Evolutionary conservation across 2,329 filamentous ascomycete species (phyloP).

Genomic region (Claviceps pazoutovae): DNA sequence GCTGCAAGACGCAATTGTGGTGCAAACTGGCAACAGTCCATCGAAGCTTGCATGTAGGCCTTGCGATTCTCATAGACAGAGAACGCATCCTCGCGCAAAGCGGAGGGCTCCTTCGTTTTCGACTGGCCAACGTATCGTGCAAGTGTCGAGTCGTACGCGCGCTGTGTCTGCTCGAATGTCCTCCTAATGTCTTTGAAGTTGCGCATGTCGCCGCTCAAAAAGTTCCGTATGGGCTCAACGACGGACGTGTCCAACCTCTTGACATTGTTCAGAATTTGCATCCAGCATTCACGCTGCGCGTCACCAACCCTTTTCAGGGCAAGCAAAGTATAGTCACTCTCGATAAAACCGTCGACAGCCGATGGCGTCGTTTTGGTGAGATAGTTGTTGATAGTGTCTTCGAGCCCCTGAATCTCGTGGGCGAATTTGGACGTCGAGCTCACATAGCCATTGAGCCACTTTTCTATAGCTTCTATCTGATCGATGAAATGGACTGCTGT

Average conservation of each 20-base stretch:
- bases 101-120: conserved; percentile 87
- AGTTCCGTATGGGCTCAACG: conserved; percentile 67
- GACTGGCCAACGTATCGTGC: conserved; percentile 71
- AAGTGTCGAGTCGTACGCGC: conserved; percentile 68
- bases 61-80: conserved; percentile 86
- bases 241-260: conserved; percentile 66
- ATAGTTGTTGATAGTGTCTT: conserved; percentile 66
- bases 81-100: conserved; percentile 88
- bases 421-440: conserved; percentile 40
- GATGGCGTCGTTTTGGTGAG: conserved; percentile 62
- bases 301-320: conserved; percentile 78
- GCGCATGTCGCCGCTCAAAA: conserved; percentile 65
- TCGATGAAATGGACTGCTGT: conserved; percentile 77
- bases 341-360: conserved; percentile 71
- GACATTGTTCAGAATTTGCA: conserved; percentile 55
- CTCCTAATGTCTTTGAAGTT: conserved; percentile 76
- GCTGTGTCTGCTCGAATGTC: conserved; percentile 65
- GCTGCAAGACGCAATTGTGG: conserved; percentile 74
- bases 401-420: conserved; percentile 56
- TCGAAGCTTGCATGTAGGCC: conserved; percentile 75
- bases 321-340: conserved; percentile 87
- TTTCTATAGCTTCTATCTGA: conserved; percentile 80
- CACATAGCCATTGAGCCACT: conserved; percentile 64
- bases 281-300: conserved; percentile 79
- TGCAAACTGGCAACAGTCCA: conserved; percentile 84